Evolutionary conservation across 768 basidiomycete genomes (phyloP).

Genomic region (Tephrocybe sp.): DNA sequence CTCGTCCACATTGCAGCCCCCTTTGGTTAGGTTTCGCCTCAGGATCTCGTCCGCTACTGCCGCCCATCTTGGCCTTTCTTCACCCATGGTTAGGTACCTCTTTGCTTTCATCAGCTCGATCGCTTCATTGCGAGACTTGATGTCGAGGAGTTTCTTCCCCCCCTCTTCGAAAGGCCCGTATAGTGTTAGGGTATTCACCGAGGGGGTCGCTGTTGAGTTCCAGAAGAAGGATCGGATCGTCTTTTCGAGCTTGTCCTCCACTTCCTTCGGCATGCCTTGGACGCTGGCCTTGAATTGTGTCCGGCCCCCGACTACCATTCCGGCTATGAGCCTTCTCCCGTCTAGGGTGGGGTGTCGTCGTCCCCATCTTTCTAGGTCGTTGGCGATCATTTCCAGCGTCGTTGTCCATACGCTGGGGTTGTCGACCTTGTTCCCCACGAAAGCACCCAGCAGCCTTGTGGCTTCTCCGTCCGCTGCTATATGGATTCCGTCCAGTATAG

Average conservation of each 20-base stretch:
- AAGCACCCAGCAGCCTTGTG: too few relatives aligned
- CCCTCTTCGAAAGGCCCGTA: neutral
- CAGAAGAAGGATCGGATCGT: neutral
- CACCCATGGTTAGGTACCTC: neutral
- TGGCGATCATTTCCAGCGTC: constrained; percentile 24
- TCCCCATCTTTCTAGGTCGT: constrained; percentile 21
- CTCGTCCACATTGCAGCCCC: neutral
- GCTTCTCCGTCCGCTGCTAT: too few relatives aligned
- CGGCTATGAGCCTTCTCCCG: constrained; percentile 21
- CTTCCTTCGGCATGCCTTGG: constrained; percentile 34
- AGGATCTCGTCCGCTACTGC: neutral
- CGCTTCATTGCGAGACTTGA: neutral
- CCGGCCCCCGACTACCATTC: constrained; percentile 26
- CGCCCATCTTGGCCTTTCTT: neutral
- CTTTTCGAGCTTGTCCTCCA: constrained; percentile 19
- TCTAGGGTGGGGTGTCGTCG: constrained; percentile 27
- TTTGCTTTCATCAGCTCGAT: constrained; percentile 1
- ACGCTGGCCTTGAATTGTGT: constrained; percentile 34
- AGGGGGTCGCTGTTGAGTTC: neutral
- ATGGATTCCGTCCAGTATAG: too few relatives aligned
- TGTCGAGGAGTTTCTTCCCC: neutral
- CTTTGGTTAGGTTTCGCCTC: constrained; percentile 7
- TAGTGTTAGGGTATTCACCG: neutral
- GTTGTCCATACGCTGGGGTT: constrained; percentile 23
- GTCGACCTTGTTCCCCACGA: constrained; percentile 26